Evolutionary conservation across 2,329 filamentous ascomycete species (phyloP), one percentile per base, ranked within the genome.

Genomic region (Huntiella savannae): DNA sequence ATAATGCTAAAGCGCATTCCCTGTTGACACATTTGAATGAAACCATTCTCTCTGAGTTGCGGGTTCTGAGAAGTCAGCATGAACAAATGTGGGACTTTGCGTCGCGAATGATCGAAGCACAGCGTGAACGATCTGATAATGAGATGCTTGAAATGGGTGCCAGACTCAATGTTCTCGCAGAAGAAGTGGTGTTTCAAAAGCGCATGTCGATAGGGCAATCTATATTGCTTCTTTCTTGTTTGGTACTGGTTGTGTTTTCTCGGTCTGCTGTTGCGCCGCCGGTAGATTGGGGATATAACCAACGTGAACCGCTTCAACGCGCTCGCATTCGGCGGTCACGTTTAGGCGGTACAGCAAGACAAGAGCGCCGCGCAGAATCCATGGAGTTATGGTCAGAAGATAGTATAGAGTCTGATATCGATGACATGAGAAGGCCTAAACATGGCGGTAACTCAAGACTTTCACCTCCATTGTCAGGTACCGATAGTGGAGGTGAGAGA

Each of bases 81-180:
- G 88, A 96, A 57, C 84, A 95, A 57, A 77, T 96, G 10, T 96
- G 88, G 87, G 87, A 94, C 61, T 88, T 82, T 15, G 95, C 92
- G 8, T 80, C 95, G 16, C 79, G 94, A 47, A 87, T 92, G 28
- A 73, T 96, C 11, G 86, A 95, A 58, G 79, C 77, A 37, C 88
- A 95, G 59, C 78, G 85, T 37, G 82, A 93, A 57, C 79, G 85
- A 54, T 83, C 83, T 12, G 77, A 87, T 56, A 72, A 77, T 47
- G 87, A 96, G 57, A 79, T 93, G 50, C 69, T 86, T 37, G 87
- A 87, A 3, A 70, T 96, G 45, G 83, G 79, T 55, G 67, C 77
- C 6, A 75, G 91, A 17, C 72, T 98, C 36, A 87, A 82, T 49
- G 70, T 96, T 32, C 71, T 98, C 8, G 88, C 88, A n/a, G 88